These are phyloP conservation scores for Gossypium herbaceum DNA, from an alignment of 345 rosid genomes.

Conservation along the genomic window DNA sequence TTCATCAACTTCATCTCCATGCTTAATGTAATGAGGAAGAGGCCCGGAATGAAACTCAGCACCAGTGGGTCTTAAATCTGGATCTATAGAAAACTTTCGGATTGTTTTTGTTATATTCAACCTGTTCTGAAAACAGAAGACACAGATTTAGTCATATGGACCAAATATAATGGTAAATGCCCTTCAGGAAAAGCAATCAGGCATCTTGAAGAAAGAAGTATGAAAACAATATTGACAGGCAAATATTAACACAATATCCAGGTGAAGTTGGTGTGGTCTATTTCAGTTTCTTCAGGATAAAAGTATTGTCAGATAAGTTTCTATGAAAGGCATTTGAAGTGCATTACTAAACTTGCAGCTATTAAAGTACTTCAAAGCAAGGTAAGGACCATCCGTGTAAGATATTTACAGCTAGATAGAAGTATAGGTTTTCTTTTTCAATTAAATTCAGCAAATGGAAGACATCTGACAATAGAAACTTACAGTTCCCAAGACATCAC, in stretches of 20 bases:
- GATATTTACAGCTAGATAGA: background rate
- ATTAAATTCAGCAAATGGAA: conserved; percentile 17
- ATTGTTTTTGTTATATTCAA: conserved; percentile 92
- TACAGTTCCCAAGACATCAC: conserved; percentile 97
- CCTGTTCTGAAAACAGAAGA: conserved; percentile 77
- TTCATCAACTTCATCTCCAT: conserved; percentile 75
- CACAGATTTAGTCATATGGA: background rate
- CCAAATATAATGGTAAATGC: background rate
- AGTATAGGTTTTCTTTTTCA: background rate
- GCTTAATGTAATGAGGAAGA: conserved; percentile 49
- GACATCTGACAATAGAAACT: conserved; percentile 35
- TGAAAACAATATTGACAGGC: background rate
- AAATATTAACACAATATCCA: background rate
- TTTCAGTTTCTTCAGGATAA: background rate
- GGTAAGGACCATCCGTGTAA: background rate
- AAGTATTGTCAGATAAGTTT: background rate
- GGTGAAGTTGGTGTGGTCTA: background rate
- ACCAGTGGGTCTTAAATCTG: conserved; percentile 73
- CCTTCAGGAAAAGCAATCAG: background rate
- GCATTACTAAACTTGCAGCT: background rate
- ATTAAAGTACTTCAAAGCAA: background rate
- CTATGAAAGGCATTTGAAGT: background rate
- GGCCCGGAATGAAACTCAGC: conserved; percentile 77
- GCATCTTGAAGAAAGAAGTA: background rate
- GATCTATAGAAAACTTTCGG: conserved; percentile 85